Conservation (phyloP, 2,329 filamentous ascomycete genomes). For the Penicillium sp. region DNA sequence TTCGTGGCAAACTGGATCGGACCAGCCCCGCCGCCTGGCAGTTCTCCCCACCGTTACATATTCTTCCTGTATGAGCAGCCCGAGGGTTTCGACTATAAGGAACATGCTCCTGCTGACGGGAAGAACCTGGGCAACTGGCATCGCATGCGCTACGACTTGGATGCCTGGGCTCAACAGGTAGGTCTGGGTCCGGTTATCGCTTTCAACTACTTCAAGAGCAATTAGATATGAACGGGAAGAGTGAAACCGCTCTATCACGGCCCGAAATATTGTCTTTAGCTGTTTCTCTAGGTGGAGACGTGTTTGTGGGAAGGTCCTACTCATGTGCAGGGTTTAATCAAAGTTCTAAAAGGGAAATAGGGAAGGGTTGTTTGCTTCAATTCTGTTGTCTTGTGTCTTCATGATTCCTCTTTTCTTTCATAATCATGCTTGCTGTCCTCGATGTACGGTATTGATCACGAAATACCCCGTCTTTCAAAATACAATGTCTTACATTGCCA, state of each 20-base stretch:
- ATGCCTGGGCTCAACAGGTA: constrained; percentile 43
- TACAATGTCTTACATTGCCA: neutral
- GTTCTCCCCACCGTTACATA: constrained; percentile 54
- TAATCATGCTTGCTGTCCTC: neutral
- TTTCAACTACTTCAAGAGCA: constrained; percentile 44
- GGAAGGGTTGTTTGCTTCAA: neutral
- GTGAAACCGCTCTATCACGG: neutral
- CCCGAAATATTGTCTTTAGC: neutral
- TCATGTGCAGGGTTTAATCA: neutral
- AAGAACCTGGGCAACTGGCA: constrained; percentile 39
- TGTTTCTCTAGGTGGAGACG: neutral
- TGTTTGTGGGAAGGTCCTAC: neutral
- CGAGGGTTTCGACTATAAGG: constrained; percentile 38
- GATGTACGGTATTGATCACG: neutral
- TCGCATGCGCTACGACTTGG: constrained; percentile 51
- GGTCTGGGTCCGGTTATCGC: constrained; percentile 40
- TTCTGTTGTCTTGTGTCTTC: neutral
- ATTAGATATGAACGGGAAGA: constrained; percentile 15
- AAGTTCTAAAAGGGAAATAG: neutral
- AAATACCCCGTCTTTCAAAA: neutral
- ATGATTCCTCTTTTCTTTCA: neutral
- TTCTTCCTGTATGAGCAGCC: constrained; percentile 58
- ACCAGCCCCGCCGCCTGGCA: constrained; percentile 53
- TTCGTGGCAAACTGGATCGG: constrained; percentile 47
- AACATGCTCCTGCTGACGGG: constrained; percentile 39